These are phyloP conservation scores for Camellia lanceoleosa DNA, from an alignment of 148 eudicot genomes.

Conservation along the genomic window DNA sequence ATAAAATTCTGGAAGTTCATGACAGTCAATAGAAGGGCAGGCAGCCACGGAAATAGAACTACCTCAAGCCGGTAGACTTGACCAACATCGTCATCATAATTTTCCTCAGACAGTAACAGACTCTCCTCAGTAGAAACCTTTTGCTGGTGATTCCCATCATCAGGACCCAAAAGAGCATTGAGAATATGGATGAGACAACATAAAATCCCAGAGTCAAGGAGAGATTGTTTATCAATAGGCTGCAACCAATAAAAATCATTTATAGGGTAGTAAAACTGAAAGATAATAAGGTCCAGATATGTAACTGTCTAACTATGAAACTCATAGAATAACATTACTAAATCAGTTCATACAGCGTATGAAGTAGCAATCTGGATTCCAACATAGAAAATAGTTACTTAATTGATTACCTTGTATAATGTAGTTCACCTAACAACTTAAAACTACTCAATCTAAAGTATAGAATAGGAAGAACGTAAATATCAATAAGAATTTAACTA, in stretches of 20 bases:
- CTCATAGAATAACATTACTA: neutral
- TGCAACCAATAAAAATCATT: constrained; percentile 30
- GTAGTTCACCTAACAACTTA: neutral
- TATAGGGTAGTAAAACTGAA: constrained; percentile 4
- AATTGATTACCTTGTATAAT: neutral
- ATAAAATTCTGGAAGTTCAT: neutral
- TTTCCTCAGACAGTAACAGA: constrained; percentile 17
- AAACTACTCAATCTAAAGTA: neutral
- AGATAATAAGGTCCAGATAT: neutral
- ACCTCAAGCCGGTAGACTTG: constrained; percentile 80
- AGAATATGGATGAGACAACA: constrained; percentile 89
- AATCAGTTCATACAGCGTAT: neutral
- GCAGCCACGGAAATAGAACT: constrained; percentile 6
- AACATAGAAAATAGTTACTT: neutral
- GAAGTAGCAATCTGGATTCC: constrained; percentile 3
- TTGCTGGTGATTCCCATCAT: constrained; percentile 36
- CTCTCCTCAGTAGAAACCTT: constrained; percentile 33
- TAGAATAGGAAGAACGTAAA: neutral
- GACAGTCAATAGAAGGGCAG: neutral
- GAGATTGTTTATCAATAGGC: constrained; percentile 95
- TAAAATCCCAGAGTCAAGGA: constrained; percentile 94
- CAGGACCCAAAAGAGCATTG: constrained; percentile 74
- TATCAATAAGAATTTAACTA: neutral
- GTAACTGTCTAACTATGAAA: neutral
- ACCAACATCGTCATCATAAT: constrained; percentile 31